phyloP scores from a whole-genome alignment of 2,329 filamentous ascomycete species.

The Xylariales sp. region DNA sequence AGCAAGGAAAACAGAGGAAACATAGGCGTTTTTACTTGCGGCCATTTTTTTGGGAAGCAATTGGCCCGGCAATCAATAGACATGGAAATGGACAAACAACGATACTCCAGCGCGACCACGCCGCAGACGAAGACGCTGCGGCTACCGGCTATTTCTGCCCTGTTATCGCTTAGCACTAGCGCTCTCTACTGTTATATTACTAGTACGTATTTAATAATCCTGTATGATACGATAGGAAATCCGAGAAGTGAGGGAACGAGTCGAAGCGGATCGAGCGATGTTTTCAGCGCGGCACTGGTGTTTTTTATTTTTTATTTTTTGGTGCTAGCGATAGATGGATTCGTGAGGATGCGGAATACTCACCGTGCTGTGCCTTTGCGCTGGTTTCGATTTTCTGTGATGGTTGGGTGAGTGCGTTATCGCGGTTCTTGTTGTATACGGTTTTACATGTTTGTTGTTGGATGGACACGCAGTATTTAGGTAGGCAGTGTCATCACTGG shows the following conservation, averaged over 20 bases:
- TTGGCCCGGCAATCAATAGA: not conserved
- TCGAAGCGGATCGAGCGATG: not conserved
- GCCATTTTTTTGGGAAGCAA: slow-evolving; percentile 1
- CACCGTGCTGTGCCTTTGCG: no score
- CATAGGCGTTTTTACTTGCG: slow-evolving; percentile 10
- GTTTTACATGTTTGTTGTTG: no score
- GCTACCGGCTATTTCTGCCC: not conserved
- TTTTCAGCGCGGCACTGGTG: not conserved
- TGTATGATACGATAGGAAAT: slow-evolving; percentile 23
- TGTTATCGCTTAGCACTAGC: slow-evolving; percentile 10
- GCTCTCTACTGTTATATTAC: slow-evolving; percentile 8
- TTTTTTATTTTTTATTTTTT: not conserved
- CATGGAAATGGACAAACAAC: not conserved
- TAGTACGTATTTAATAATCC: slow-evolving; percentile 17
- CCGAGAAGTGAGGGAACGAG: not conserved
- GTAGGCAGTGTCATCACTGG: no score
- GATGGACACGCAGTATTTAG: no score
- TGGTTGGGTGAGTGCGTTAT: no score
- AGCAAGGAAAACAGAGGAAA: not conserved
- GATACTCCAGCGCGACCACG: not conserved
- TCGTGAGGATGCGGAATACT: no score
- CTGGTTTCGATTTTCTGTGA: no score
- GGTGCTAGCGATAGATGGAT: not conserved
- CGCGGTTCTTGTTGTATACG: no score
- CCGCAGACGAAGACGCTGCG: not conserved